Evolutionary conservation across 768 basidiomycete genomes (phyloP).

Genomic region (Hericium rajendrae): DNA sequence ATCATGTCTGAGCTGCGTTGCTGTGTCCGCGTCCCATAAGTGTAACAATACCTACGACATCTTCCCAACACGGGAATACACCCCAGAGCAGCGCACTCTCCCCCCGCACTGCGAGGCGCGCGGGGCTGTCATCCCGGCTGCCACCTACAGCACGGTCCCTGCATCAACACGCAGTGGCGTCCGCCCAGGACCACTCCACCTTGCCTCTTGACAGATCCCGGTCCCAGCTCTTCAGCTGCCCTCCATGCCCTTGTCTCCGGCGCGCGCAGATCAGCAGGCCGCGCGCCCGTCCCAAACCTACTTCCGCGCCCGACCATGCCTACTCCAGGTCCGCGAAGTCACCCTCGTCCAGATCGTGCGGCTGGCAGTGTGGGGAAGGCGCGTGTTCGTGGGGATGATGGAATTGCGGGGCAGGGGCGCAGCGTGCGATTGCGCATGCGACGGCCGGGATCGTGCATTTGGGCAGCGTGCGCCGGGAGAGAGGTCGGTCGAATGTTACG

Average conservation of each 20-base stretch:
- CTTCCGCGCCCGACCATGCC: background rate
- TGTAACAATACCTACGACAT: no score
- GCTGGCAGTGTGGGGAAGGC: slow-evolving; percentile 34
- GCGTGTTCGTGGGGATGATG: background rate
- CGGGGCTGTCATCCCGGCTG: background rate
- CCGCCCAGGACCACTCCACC: no score
- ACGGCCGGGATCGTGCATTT: background rate
- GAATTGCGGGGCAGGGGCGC: background rate
- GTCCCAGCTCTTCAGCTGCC: background rate
- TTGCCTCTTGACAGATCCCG: no score
- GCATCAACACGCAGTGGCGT: no score
- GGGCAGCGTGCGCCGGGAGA: background rate
- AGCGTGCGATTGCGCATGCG: background rate
- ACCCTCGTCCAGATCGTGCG: slow-evolving; percentile 87
- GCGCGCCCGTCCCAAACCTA: background rate
- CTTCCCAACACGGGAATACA: no score
- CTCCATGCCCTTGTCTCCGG: background rate
- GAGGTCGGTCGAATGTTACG: background rate
- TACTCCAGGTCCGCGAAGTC: slow-evolving; percentile 76
- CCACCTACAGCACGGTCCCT: background rate
- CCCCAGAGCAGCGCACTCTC: no score
- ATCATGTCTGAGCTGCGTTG: no score
- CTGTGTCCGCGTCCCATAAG: no score
- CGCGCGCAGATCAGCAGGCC: background rate
- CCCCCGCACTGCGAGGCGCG: no score